Evolutionary conservation across 164 flowering plant species (phyloP).

Genomic region (Liquidambar formosana): DNA sequence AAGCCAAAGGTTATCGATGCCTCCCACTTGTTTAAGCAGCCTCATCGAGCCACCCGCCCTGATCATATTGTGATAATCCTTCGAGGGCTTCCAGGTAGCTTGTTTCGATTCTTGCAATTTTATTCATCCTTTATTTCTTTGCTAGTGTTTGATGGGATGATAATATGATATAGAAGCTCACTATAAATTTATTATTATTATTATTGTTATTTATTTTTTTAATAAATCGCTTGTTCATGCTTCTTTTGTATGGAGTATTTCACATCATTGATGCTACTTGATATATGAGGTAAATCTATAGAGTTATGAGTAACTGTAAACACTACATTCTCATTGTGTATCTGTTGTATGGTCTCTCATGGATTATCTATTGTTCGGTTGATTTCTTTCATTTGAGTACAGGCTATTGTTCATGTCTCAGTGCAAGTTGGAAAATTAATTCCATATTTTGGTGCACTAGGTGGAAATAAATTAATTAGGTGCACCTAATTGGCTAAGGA

Average conservation of each 20-base stretch:
- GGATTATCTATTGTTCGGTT: too few relatives aligned
- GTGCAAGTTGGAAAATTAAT: not conserved
- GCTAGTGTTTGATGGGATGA: not conserved
- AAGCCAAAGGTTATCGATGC: conserved; percentile 72
- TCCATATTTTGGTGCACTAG: not conserved
- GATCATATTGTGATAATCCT: conserved; percentile 89
- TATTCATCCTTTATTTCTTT: not conserved
- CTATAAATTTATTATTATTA: too few relatives aligned
- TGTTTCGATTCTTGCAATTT: conserved; percentile 2
- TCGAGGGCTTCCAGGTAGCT: conserved; percentile 94
- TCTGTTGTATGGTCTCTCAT: too few relatives aligned
- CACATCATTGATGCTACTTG: too few relatives aligned
- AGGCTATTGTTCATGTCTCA: not conserved
- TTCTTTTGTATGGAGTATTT: too few relatives aligned
- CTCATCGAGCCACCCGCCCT: conserved; percentile 77
- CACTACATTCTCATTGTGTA: too few relatives aligned
- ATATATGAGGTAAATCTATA: too few relatives aligned
- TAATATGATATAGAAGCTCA: too few relatives aligned
- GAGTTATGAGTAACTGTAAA: too few relatives aligned
- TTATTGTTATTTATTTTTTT: too few relatives aligned
- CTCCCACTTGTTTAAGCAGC: conserved; percentile 63
- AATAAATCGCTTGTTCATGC: too few relatives aligned
- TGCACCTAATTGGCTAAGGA: not conserved
- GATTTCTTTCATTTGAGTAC: not conserved
- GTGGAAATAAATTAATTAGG: not conserved